Evolutionary conservation across 2,329 filamentous ascomycete species (phyloP), one percentile per base, ranked within the genome.

Genomic region (Hysterium pulicare): DNA sequence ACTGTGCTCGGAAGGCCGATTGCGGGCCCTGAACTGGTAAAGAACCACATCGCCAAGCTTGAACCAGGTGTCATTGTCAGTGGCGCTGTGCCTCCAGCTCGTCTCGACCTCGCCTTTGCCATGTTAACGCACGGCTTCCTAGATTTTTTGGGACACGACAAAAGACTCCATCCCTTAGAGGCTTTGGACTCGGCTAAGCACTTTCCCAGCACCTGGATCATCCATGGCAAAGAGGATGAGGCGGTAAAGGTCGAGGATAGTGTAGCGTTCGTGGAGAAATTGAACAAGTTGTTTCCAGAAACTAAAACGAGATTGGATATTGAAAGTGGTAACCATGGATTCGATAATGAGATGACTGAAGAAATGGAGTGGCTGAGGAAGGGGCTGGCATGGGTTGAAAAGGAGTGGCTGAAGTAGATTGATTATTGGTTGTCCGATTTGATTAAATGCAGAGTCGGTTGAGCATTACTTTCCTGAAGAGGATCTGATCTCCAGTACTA

Each of bases 281-380:
- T 47, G 21, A 44, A 47, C 35, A 38, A 37, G 22, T 33, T 50
- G 24, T 40, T 56, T 22, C 42, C 45, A n/a, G 47, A 46, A 3
- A 31, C 38, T 10, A 50, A 58, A 38, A 45, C 61, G 1, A 57
- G 39, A 38, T 41, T 64, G 3, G 45, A 52, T 11, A 17, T 46
- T 33, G 17, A 53, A 10, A 50, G 52, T 0, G 38, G 47, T 34
- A 57, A 64, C 28, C 64, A 66, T 49, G 64, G 62, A 6, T 66
- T 66, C 35, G 62, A 64, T 43, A 44, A 40, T 19, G 45, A 45
- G 15, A n/a, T 40, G 3, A 53, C 50, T 19, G 55, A 62, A 30
- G 55, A 62, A 34, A 45, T 53, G 31, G 39, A 38, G 33, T 66
- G 62, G 62, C 45, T 66, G 22, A 57, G 43, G 23, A 55, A 62